Base-by-base conservation (phyloP, 2,329 filamentous ascomycete species). In the Penicillium nordicum region DNA sequence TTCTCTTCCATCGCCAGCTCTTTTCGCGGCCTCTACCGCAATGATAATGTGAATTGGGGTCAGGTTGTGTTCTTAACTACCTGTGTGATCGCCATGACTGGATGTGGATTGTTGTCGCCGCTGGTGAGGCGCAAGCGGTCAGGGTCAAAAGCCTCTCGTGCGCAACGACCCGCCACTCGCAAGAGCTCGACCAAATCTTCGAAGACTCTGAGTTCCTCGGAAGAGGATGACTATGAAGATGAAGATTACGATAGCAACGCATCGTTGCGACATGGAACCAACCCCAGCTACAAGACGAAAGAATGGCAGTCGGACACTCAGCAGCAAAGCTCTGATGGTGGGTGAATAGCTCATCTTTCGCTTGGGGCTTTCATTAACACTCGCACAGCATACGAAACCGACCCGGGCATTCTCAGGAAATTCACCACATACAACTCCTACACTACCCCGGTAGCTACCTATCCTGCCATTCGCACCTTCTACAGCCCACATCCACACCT, bases 401-500 rank as follows among this genome's bases (percentile, higher is more conserved):
- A 97, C 67, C 91, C 92, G 30, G 81, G 86, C n/a, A 80, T 97
- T 12, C 80, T 97, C 58, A 88, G 82, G 71, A 88, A 92, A 65
- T 82, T 93, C 72, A 92, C 90, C 14, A 80, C 83, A 38, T 81
- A 88, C 64, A 82, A 83, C 67, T 81, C 86, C 5, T 96, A 92
- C 72, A 86, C 81, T n/a, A 92, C 92, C 3, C 80, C 80, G 16
- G 76, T 81, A 37, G 79, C 87, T 62, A 86, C 83, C 9, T 97
- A 97, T 71, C 82, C 86, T 2, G 83, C 82, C 32, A 82, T 97
- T 60, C 86, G 93, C 55, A 86, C 92, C 42, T 97, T 97, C 73
- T 92, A 88, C 75, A 84, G 88, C 55, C 84, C 84, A 53, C 94
- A 97, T 74, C 83, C 86, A 21, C 91, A 97, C 68, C 85, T 87